A percentile compares a stretch with the other conserved stretches of the same genome.
phyloP scores from a whole-genome alignment of 495 filamentous ascomycete genomes.

The Cenococcum geophilum region DNA sequence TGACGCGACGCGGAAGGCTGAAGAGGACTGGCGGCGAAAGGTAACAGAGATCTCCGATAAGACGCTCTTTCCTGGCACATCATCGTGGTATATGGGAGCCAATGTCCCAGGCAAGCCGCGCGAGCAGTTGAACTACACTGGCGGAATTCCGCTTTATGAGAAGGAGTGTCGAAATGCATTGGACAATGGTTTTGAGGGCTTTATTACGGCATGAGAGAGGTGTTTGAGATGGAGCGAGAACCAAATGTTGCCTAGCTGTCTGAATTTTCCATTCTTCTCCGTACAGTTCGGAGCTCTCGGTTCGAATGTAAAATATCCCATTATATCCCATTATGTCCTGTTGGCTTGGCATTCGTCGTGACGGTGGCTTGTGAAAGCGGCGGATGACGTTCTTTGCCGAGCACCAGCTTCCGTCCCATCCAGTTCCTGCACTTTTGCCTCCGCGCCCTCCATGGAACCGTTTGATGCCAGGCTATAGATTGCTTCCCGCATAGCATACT shows the following conservation, averaged over 20 bases:
- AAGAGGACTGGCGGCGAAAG: slow-evolving; percentile 45
- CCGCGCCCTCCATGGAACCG: not conserved
- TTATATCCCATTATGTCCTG: too few relatives aligned
- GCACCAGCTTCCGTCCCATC: slow-evolving; percentile 1
- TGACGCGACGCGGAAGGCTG: slow-evolving; percentile 43
- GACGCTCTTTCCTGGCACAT: slow-evolving; percentile 46
- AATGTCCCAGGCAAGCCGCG: slow-evolving; percentile 46
- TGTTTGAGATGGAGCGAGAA: not conserved
- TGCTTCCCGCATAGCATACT: slow-evolving; percentile 6
- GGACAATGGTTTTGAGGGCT: slow-evolving; percentile 31
- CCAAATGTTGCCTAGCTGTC: too few relatives aligned
- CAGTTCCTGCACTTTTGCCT: not conserved
- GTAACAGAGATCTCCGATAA: slow-evolving; percentile 39
- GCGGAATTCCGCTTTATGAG: slow-evolving; percentile 38
- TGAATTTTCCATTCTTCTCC: too few relatives aligned
- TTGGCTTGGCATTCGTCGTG: too few relatives aligned
- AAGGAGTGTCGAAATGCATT: slow-evolving; percentile 33
- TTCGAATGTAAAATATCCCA: too few relatives aligned
- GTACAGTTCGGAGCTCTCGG: too few relatives aligned
- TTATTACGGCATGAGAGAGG: slow-evolving; percentile 20
- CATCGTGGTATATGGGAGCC: slow-evolving; percentile 39
- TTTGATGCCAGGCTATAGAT: not conserved
- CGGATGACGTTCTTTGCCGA: slow-evolving; percentile 6
- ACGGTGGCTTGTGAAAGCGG: slow-evolving; percentile 4
- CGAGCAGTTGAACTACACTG: slow-evolving; percentile 44